phyloP scores from a whole-genome alignment of 345 rosid genomes.

The Salix purpurea region DNA sequence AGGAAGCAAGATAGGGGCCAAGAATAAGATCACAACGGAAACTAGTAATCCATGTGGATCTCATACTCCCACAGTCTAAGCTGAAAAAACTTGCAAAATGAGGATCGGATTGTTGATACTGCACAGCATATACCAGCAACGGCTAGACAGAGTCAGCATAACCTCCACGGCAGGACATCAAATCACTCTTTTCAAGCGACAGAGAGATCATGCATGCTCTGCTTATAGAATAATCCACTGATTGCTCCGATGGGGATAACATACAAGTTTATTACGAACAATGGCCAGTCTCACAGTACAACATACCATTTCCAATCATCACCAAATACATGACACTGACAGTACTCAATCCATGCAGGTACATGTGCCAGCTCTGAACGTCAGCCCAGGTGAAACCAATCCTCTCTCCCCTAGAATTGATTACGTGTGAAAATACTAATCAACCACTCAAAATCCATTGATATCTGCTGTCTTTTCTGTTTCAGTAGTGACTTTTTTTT shows the following conservation, averaged over 20 bases:
- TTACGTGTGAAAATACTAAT: not conserved
- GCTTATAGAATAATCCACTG: not conserved
- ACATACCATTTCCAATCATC: not conserved
- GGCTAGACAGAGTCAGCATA: not conserved
- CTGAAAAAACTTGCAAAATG: not conserved
- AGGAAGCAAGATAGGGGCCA: not conserved
- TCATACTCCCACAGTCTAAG: not conserved
- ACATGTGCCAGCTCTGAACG: slow-evolving; percentile 1
- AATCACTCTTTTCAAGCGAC: not conserved
- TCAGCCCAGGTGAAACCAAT: not conserved
- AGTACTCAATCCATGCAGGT: not conserved
- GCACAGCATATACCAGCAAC: not conserved
- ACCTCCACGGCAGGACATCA: not conserved
- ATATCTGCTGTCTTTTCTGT: not conserved
- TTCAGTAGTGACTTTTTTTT: not conserved
- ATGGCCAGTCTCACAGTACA: not conserved
- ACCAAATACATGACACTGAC: not conserved
- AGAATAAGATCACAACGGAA: not conserved
- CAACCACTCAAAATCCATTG: not conserved
- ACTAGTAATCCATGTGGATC: not conserved
- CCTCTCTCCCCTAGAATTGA: not conserved
- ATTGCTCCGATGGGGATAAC: not conserved
- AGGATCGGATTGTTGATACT: not conserved
- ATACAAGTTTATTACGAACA: not conserved
- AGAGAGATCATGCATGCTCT: not conserved